Conservation (phyloP, 2,329 filamentous ascomycete genomes). For the Ascosphaera apis region DNA sequence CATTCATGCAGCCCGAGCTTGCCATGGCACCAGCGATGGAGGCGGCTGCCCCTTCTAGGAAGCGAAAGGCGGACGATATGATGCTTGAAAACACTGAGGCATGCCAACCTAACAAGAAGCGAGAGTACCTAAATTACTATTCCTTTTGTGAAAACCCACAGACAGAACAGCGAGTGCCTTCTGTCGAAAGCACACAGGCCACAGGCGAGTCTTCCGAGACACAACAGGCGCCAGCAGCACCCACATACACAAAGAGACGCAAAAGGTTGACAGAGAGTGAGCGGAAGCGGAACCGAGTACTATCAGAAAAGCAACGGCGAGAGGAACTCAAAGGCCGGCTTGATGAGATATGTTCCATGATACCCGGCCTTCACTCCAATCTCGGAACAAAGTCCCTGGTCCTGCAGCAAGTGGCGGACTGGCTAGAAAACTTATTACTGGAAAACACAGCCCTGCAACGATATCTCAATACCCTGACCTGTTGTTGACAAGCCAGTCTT, state of each 20-base stretch:
- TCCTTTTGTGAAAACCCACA: neutral
- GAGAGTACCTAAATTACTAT: neutral
- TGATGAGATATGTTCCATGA: neutral
- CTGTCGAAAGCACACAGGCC: neutral
- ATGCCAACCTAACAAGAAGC: neutral
- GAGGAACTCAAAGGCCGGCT: neutral
- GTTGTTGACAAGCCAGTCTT: neutral
- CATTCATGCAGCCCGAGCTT: neutral
- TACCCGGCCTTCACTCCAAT: neutral
- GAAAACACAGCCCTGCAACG: neutral
- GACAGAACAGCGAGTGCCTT: neutral
- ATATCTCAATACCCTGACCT: neutral
- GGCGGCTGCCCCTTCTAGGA: neutral
- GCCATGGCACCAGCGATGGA: neutral
- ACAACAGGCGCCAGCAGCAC: neutral
- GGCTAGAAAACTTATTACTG: neutral
- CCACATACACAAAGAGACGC: neutral
- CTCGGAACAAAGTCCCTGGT: neutral
- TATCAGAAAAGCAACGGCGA: neutral
- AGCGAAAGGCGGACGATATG: neutral
- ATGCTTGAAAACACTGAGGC: neutral
- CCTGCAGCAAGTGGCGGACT: neutral
- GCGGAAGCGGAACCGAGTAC: neutral
- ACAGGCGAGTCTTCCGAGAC: neutral
- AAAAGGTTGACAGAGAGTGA: neutral